Conservation (phyloP, 768 basidiomycete species). For the Hebeloma cylindrosporum region DNA sequence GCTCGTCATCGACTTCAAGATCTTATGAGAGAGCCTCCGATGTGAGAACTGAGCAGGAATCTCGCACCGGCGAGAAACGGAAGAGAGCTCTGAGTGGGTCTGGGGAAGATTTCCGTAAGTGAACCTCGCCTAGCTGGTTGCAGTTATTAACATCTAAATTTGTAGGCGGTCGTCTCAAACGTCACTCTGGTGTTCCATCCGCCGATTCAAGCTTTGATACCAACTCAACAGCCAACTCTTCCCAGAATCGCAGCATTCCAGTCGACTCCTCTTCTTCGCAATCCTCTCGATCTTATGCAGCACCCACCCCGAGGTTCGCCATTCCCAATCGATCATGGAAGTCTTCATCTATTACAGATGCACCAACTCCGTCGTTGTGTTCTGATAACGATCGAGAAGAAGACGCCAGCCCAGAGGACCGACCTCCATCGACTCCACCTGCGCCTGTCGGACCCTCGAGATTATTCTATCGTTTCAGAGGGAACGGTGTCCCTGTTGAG, state of each 20-base stretch:
- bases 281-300: conserved; percentile 18
- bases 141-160: background rate
- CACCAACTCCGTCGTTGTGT: conserved; percentile 68
- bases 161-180: conserved; percentile 35
- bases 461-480: conserved; percentile 25
- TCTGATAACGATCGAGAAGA: conserved; percentile 66
- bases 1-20: too few species aligned
- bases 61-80: conserved; percentile 30
- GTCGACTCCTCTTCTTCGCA: conserved; percentile 9
- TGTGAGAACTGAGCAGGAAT: too few species aligned
- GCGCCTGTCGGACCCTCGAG: conserved; percentile 20
- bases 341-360: conserved; percentile 31
- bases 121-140: background rate
- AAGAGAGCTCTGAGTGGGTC: conserved; percentile 34
- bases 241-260: conserved; percentile 7
- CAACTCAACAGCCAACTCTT: conserved; percentile 15
- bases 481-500: conserved; percentile 29
- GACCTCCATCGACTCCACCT: conserved; percentile 54
- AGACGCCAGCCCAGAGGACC: conserved; percentile 49
- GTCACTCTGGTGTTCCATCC: conserved; percentile 32
- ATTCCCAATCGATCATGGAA: conserved; percentile 17
- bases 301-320: conserved; percentile 7
- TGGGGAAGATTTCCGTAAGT: conserved; percentile 36
- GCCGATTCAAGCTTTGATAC: conserved; percentile 29
- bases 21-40: too few species aligned